Evolutionary conservation across 2,329 filamentous ascomycete genomes (phyloP).

Genomic region (Scedosporium boydii): DNA sequence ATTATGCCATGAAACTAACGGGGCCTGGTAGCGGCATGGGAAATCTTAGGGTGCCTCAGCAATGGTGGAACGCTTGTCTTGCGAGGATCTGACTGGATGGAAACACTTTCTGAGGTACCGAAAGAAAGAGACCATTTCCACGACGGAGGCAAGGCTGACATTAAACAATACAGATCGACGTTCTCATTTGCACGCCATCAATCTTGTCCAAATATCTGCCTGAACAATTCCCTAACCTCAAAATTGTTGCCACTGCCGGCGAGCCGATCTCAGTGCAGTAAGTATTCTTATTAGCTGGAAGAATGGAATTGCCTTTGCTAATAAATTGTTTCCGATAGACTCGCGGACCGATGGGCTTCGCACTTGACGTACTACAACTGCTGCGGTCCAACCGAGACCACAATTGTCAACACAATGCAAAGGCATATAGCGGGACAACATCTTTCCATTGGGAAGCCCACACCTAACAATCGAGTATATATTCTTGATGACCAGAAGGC

Average conservation of each 20-base stretch:
- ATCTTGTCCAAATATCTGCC: slow-evolving; percentile 41
- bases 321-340: slow-evolving; percentile 12
- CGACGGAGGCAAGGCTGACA: neutral
- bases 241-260: slow-evolving; percentile 43
- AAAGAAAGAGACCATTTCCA: neutral
- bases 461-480: slow-evolving; percentile 48
- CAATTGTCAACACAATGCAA: slow-evolving; percentile 49
- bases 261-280: slow-evolving; percentile 39
- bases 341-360: slow-evolving; percentile 48
- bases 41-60: slow-evolving; percentile 46
- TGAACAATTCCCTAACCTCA: slow-evolving; percentile 38
- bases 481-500: slow-evolving; percentile 34
- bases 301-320: neutral
- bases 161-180: slow-evolving; percentile 31
- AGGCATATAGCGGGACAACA: slow-evolving; percentile 33
- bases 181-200: slow-evolving; percentile 45
- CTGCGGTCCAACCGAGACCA: slow-evolving; percentile 51
- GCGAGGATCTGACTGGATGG: slow-evolving; percentile 38
- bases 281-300: slow-evolving; percentile 15
- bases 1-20: slow-evolving; percentile 4
- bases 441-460: slow-evolving; percentile 44
- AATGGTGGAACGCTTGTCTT: slow-evolving; percentile 48
- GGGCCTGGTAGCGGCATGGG: slow-evolving; percentile 42
- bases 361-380: slow-evolving; percentile 42
- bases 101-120: slow-evolving; percentile 33